phyloP scores from a whole-genome alignment of 2,329 filamentous ascomycete species.

The Cladosporium sp. region DNA sequence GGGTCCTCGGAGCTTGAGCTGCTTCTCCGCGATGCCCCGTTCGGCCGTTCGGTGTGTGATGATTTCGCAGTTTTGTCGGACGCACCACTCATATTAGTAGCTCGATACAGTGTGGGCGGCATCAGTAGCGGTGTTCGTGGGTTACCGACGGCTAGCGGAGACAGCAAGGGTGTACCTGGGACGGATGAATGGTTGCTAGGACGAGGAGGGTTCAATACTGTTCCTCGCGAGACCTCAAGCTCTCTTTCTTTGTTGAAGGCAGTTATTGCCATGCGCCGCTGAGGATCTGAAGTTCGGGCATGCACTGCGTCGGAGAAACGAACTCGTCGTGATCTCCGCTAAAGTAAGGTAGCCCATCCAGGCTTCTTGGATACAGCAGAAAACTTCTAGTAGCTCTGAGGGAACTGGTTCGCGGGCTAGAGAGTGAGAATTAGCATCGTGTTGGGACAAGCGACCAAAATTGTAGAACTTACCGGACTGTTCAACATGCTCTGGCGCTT shows the following conservation, averaged over 20 bases:
- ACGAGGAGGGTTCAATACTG: background rate
- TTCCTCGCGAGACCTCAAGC: background rate
- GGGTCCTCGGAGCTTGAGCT: background rate
- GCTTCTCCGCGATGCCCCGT: background rate
- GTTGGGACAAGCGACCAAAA: background rate
- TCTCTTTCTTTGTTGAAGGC: background rate
- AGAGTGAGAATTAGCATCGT: constrained; percentile 22
- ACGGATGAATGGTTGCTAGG: background rate
- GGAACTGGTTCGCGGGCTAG: constrained; percentile 52
- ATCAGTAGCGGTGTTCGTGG: background rate
- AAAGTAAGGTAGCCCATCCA: too few relatives aligned
- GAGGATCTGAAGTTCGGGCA: background rate
- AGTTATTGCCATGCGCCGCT: background rate
- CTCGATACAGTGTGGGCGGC: background rate
- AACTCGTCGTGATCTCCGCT: background rate
- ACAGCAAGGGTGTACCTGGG: background rate
- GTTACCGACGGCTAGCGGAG: background rate
- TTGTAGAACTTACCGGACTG: constrained; percentile 73
- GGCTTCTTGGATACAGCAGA: background rate
- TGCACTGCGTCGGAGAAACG: background rate
- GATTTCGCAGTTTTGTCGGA: background rate
- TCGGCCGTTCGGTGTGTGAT: background rate
- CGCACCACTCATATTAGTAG: background rate
- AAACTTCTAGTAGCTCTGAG: constrained; percentile 50
- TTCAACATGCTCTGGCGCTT: constrained; percentile 94